Conservation (phyloP, 2,329 filamentous ascomycete species). For the Harringtonia lauricola region DNA sequence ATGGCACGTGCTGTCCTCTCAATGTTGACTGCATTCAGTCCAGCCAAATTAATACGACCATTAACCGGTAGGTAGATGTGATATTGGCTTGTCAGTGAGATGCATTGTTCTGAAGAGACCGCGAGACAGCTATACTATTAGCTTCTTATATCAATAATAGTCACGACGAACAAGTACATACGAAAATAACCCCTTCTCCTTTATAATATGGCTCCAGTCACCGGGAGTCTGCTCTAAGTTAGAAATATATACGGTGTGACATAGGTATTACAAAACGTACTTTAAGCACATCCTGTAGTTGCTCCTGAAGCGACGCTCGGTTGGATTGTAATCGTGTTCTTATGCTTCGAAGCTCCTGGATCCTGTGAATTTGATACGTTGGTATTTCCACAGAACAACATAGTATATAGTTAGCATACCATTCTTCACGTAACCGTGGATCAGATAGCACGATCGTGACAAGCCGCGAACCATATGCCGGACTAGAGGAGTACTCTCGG, state of each 20-base stretch:
- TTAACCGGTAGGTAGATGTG: not conserved
- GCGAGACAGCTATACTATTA: not conserved
- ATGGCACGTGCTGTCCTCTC: not conserved
- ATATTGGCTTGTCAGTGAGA: not conserved
- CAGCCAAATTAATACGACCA: conserved; percentile 1
- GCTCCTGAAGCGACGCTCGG: not conserved
- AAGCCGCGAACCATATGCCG: conserved; percentile 16
- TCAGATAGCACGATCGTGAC: conserved; percentile 8
- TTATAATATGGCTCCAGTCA: not conserved
- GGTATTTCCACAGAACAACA: too few relatives aligned
- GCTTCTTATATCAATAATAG: not conserved
- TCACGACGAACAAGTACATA: not conserved
- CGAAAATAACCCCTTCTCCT: conserved; percentile 2
- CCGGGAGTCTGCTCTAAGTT: not conserved
- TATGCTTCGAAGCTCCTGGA: too few relatives aligned
- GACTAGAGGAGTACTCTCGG: conserved; percentile 18
- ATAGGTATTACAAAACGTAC: too few relatives aligned
- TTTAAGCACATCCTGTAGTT: too few relatives aligned
- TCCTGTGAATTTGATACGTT: too few relatives aligned
- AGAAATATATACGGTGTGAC: too few relatives aligned
- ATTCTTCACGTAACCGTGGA: not conserved
- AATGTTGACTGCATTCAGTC: not conserved
- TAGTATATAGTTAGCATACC: too few relatives aligned
- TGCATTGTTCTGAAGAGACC: not conserved
- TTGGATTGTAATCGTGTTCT: not conserved